Base-by-base conservation (phyloP, 768 basidiomycete genomes). In the Lyophyllum decastes region DNA sequence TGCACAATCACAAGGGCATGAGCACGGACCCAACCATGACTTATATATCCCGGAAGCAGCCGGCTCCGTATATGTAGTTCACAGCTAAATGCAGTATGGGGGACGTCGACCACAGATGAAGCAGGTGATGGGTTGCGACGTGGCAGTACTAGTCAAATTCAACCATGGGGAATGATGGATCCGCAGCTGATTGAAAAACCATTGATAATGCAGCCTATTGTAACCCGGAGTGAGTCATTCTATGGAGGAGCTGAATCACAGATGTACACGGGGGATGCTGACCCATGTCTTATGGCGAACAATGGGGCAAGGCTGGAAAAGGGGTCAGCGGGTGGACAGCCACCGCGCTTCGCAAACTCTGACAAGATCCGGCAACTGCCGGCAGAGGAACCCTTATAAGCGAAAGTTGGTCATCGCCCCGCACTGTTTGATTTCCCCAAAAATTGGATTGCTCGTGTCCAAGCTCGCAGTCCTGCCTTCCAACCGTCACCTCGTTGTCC, bases 381-480 rank as follows among this genome's bases (percentile, higher is more conserved):
- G 55, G 40, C 5, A 10, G 26, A 49, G 12, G 30, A 25, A 17
- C 16, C 16, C 11, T 38, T 49, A 49, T 34, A 35, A 35, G 9
- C 22, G n/a, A 14, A 22, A 49, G 55, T 43, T 40, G 48, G 22
- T 43, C 25, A 27, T 30, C 21, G 30, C 30, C 30, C 35, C 35
- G 9, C 4, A 38, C 11, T 30, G 22, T 24, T 24, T 43, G 51
- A 52, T 55, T 41, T 55, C 41, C 55, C 55, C 55, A 26, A 56
- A 56, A 49, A 30, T 27, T 43, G 47, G 47, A 30, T 44, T 47
- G 34, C 46, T 52, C 51, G 38, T 38, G 35, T 4, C 16, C 35
- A 33, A 30, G 7, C 38, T 49, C 49, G 61, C 45, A 30, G 56
- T 60, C 52, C 45, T 57, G 53, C 45, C 45, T 54, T 47, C 49